Evolutionary conservation across 768 basidiomycete species (phyloP).

Genomic region (Flagelloscypha sp.): DNA sequence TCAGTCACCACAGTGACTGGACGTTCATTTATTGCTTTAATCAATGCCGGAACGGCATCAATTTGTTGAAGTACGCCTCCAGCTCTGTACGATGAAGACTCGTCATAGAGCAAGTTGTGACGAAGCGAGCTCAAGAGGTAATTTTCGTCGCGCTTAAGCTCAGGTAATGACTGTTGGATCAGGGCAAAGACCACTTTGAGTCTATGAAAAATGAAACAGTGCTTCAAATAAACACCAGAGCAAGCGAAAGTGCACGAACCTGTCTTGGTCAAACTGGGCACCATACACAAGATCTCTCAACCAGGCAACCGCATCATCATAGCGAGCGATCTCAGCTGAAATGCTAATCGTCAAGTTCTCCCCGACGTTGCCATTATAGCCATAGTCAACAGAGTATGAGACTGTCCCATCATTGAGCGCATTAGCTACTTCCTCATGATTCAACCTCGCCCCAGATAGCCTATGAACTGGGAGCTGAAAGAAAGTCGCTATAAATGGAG

Average conservation of each 20-base stretch:
- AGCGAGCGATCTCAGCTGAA: conserved; percentile 76
- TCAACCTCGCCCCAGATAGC: conserved; percentile 57
- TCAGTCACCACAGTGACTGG: conserved; percentile 67
- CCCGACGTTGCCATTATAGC: conserved; percentile 57
- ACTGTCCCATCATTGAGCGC: conserved; percentile 88
- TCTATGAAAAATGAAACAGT: conserved; percentile 30
- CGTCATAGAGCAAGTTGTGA: conserved; percentile 55
- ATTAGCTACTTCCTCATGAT: conserved; percentile 87
- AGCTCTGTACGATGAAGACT: conserved; percentile 61
- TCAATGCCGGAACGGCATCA: conserved; percentile 72
- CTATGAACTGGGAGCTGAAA: conserved; percentile 80
- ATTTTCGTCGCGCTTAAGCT: conserved; percentile 83
- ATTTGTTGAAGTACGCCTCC: conserved; percentile 63
- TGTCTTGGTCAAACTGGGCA: conserved; percentile 68
- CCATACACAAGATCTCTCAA: conserved; percentile 72
- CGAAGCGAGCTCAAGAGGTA: conserved; percentile 70
- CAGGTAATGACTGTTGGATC: conserved; percentile 82
- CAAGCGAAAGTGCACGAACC: conserved; percentile 32
- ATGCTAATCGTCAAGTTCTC: conserved; percentile 71
- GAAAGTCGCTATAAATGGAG: conserved; percentile 73
- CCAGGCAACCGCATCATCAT: conserved; percentile 81
- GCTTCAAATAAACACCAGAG: conserved; percentile 3
- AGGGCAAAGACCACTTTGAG: conserved; percentile 81
- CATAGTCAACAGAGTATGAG: conserved; percentile 67
- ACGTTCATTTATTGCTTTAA: conserved; percentile 58